phyloP scores from a whole-genome alignment of 768 basidiomycete genomes.

The Chiua virens region DNA sequence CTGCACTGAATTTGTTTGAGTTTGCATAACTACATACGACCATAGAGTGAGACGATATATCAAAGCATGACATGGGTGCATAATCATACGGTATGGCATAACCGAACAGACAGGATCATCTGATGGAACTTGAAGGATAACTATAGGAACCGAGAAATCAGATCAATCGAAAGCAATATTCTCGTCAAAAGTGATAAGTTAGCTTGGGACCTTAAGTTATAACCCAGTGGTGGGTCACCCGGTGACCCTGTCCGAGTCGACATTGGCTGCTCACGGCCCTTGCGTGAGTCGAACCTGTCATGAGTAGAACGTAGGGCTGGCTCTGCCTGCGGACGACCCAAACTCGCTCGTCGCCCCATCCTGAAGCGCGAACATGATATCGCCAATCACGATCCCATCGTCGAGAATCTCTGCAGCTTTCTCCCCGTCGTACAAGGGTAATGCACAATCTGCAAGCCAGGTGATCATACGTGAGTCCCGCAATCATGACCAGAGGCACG shows the following conservation, averaged over 20 bases:
- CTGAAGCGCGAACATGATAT: constrained; percentile 21
- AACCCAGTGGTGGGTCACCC: background rate
- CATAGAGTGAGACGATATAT: no score
- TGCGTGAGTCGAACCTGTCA: background rate
- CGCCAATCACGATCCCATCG: constrained; percentile 18
- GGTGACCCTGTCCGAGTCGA: background rate
- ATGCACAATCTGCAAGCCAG: constrained; percentile 19
- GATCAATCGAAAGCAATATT: background rate
- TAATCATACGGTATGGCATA: background rate
- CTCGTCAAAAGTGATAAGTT: background rate
- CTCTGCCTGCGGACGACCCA: background rate
- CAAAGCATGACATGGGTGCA: no score
- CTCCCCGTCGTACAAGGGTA: constrained; percentile 19
- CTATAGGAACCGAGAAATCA: background rate
- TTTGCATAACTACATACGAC: no score
- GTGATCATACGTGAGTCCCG: background rate
- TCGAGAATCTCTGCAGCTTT: constrained; percentile 12
- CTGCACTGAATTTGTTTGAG: no score
- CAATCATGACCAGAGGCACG: background rate
- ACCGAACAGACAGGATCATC: background rate
- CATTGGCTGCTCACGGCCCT: background rate
- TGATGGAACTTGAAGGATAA: background rate
- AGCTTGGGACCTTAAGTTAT: background rate
- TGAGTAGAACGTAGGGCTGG: background rate
- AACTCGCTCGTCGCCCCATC: background rate